These are phyloP conservation scores for Phytopythium kandeliae DNA, from an alignment of 352 stramenopile genomes.

Conservation along the genomic window DNA sequence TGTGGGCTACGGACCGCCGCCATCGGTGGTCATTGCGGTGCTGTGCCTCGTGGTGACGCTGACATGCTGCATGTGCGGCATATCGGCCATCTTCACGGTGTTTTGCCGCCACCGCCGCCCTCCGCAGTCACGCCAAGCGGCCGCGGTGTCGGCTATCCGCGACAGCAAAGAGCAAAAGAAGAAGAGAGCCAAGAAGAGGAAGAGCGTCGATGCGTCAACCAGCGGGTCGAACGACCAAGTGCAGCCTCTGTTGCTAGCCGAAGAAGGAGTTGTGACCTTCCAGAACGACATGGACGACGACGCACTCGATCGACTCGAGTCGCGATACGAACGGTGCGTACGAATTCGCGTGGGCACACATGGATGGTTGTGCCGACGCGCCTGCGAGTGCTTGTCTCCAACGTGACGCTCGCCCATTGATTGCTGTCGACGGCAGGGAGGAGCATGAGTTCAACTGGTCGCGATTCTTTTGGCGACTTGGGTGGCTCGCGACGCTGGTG, in stretches of 20 bases:
- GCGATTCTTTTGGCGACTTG: constrained; percentile 44
- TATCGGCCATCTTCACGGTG: constrained; percentile 72
- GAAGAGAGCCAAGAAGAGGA: constrained; percentile 22
- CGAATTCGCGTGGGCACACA: too few relatives aligned
- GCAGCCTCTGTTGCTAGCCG: constrained; percentile 45
- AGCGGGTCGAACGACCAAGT: constrained; percentile 16
- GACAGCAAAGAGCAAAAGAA: constrained; percentile 16
- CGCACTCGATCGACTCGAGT: constrained; percentile 44
- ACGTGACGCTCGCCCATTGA: neutral
- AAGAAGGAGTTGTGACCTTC: constrained; percentile 46
- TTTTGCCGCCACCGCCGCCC: constrained; percentile 39
- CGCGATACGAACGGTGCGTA: constrained; percentile 26
- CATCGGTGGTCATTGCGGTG: constrained; percentile 79
- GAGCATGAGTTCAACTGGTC: constrained; percentile 41
- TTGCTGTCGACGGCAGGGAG: constrained; percentile 12
- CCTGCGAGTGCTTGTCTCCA: too few relatives aligned
- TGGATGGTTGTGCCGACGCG: too few relatives aligned
- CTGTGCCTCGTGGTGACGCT: constrained; percentile 75
- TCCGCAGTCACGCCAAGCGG: constrained; percentile 13
- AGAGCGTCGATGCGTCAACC: neutral
- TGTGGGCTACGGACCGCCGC: constrained; percentile 75
- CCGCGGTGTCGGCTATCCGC: constrained; percentile 13
- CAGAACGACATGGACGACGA: constrained; percentile 52
- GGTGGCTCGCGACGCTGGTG: constrained; percentile 48
- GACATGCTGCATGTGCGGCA: constrained; percentile 76